phyloP scores from a whole-genome alignment of 768 basidiomycete genomes.

The Boletus barrowsii region DNA sequence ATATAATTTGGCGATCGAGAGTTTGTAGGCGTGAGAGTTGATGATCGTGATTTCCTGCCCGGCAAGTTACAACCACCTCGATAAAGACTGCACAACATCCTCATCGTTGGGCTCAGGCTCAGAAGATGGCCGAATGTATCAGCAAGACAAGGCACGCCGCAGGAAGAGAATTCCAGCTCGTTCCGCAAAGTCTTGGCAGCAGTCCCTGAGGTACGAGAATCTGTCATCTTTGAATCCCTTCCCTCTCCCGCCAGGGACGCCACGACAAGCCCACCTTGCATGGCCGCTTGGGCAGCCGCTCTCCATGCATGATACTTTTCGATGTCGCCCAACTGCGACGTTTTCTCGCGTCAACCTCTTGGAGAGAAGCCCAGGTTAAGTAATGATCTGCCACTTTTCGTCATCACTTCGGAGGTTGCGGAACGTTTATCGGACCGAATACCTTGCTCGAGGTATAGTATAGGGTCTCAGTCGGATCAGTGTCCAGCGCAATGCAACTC shows the following conservation, averaged over 20 bases:
- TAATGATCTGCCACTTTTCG: slow-evolving; percentile 60
- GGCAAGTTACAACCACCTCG: slow-evolving; percentile 2
- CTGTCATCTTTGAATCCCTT: slow-evolving; percentile 38
- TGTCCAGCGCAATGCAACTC: slow-evolving; percentile 72
- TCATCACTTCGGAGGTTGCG: slow-evolving; percentile 75
- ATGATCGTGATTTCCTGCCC: neutral
- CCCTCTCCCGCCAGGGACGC: slow-evolving; percentile 37
- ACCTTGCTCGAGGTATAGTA: slow-evolving; percentile 61
- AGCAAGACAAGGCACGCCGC: slow-evolving; percentile 19
- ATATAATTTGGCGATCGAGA: slow-evolving; percentile 29
- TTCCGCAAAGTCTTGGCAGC: slow-evolving; percentile 36
- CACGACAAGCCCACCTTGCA: slow-evolving; percentile 48
- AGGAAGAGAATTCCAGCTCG: slow-evolving; percentile 32
- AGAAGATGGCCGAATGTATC: slow-evolving; percentile 24
- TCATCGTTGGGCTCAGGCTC: slow-evolving; percentile 4
- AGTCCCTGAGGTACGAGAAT: slow-evolving; percentile 38
- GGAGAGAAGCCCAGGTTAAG: slow-evolving; percentile 45
- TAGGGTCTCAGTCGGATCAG: slow-evolving; percentile 36
- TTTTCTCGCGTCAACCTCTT: slow-evolving; percentile 57
- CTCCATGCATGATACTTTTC: slow-evolving; percentile 75
- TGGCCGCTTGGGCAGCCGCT: slow-evolving; percentile 62
- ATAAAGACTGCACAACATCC: neutral
- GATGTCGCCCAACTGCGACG: slow-evolving; percentile 57
- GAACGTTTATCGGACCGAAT: slow-evolving; percentile 52
- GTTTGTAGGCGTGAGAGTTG: slow-evolving; percentile 24